Conservation (phyloP, 371 early-diverging fungal genomes). For the Haplosporangium sp. region DNA sequence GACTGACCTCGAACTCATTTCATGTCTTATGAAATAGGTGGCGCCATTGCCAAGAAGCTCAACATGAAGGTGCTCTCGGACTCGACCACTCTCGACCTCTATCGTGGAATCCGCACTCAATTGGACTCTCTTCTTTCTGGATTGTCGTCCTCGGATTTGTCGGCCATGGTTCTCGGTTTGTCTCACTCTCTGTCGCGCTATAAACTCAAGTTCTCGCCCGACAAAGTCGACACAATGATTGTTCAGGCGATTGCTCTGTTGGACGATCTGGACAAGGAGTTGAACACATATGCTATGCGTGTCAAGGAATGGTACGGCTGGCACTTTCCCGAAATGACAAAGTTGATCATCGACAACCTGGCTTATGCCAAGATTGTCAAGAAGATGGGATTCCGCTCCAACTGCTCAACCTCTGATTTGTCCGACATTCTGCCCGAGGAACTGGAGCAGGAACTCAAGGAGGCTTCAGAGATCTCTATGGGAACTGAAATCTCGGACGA, state of each 20-base stretch:
- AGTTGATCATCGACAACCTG: conserved; percentile 92
- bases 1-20: background rate
- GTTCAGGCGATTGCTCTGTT: conserved; percentile 94
- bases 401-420: conserved; percentile 77
- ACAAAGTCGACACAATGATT: conserved; percentile 96
- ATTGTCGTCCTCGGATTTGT: conserved; percentile 80
- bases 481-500: conserved; percentile 93
- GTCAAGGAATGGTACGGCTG: conserved; percentile 99
- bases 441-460: conserved; percentile 73
- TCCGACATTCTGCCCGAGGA: conserved; percentile 92
- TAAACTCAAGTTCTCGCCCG: conserved; percentile 92
- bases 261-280: conserved; percentile 96
- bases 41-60: conserved; percentile 93
- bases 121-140: conserved; percentile 75
- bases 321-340: conserved; percentile 98
- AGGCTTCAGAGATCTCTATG: conserved; percentile 93
- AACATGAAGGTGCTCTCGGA: conserved; percentile 92
- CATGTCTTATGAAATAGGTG: conserved; percentile 55
- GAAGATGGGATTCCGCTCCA: conserved; percentile 90
- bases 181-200: conserved; percentile 88
- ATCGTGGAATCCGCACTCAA: conserved; percentile 91
- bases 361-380: conserved; percentile 91
- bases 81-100: conserved; percentile 86
- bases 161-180: conserved; percentile 86
- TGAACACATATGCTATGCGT: conserved; percentile 98